Evolutionary conservation across 1,284 basidiomycete species (phyloP).

Genomic region (Ceratobasidium sp.): DNA sequence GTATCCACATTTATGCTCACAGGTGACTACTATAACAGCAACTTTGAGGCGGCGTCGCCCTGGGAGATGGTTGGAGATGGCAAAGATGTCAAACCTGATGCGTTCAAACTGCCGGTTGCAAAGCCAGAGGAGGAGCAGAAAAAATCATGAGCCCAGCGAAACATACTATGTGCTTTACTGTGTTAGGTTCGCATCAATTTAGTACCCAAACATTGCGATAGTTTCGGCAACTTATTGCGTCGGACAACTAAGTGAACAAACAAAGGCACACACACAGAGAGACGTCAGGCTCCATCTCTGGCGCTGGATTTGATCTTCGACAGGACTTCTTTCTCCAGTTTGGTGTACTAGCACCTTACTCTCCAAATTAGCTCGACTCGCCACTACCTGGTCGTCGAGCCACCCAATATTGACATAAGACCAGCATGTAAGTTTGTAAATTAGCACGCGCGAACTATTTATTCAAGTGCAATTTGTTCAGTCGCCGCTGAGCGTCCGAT

Average conservation of each 20-base stretch:
- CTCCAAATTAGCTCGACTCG: slow-evolving; percentile 25
- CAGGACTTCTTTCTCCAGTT: slow-evolving; percentile 24
- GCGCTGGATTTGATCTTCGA: slow-evolving; percentile 35
- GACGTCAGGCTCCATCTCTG: background rate
- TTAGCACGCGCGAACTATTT: background rate
- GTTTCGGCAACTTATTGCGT: background rate
- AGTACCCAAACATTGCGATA: background rate
- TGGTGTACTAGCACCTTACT: slow-evolving; percentile 21
- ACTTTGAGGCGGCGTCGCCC: slow-evolving; percentile 92
- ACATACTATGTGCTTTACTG: slow-evolving; percentile 23
- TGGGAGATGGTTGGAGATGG: slow-evolving; percentile 98
- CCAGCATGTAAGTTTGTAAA: slow-evolving; percentile 8
- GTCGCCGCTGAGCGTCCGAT: slow-evolving; percentile 35
- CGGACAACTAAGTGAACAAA: slow-evolving; percentile 5
- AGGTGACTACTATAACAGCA: slow-evolving; percentile 58
- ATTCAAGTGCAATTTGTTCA: background rate
- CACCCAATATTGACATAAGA: background rate
- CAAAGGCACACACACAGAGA: slow-evolving; percentile 8
- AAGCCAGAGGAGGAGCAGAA: slow-evolving; percentile 41
- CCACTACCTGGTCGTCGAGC: slow-evolving; percentile 9
- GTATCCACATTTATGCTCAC: background rate
- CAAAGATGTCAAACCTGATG: slow-evolving; percentile 45
- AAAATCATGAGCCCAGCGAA: slow-evolving; percentile 33
- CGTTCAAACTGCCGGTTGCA: slow-evolving; percentile 41
- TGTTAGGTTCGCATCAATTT: background rate